Conservation (phyloP, 169 alveolate genomes). For the Cryptosporidium andersoni region DNA sequence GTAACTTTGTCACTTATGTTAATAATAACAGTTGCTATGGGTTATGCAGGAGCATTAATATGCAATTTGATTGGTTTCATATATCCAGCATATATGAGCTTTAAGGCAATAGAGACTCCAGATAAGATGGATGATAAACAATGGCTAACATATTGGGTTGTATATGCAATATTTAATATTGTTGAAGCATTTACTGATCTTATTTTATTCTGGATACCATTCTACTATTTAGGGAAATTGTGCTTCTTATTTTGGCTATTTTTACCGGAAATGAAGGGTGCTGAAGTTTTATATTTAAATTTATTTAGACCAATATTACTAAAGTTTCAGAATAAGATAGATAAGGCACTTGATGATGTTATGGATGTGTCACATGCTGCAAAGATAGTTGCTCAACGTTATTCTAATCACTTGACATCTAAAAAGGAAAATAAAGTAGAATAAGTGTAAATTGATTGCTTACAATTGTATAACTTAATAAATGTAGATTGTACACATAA, state of each 20-base stretch:
- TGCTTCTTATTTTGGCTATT: constrained; percentile 85
- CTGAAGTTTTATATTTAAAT: constrained; percentile 74
- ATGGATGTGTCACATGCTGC: constrained; percentile 54
- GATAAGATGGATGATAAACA: constrained; percentile 85
- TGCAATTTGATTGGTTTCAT: constrained; percentile 76
- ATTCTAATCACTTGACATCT: constrained; percentile 16
- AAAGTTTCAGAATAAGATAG: constrained; percentile 76
- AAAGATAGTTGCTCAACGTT: constrained; percentile 51
- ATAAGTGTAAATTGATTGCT: neutral
- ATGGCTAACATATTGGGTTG: constrained; percentile 93
- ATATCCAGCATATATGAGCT: constrained; percentile 83
- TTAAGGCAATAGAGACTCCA: constrained; percentile 85
- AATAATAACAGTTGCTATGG: constrained; percentile 72
- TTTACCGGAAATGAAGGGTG: constrained; percentile 82
- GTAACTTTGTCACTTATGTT: constrained; percentile 35
- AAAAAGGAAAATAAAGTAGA: neutral
- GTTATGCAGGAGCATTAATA: constrained; percentile 78
- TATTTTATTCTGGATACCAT: constrained; percentile 88
- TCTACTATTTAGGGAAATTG: constrained; percentile 85
- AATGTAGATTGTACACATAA: too few relatives aligned
- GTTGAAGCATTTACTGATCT: constrained; percentile 84
- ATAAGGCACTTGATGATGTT: constrained; percentile 75
- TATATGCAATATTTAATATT: constrained; percentile 82
- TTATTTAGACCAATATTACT: constrained; percentile 76
- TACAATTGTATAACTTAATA: too few relatives aligned